Conservation (phyloP, 23 red algal genomes). For the Gracilariopsis chorda region DNA sequence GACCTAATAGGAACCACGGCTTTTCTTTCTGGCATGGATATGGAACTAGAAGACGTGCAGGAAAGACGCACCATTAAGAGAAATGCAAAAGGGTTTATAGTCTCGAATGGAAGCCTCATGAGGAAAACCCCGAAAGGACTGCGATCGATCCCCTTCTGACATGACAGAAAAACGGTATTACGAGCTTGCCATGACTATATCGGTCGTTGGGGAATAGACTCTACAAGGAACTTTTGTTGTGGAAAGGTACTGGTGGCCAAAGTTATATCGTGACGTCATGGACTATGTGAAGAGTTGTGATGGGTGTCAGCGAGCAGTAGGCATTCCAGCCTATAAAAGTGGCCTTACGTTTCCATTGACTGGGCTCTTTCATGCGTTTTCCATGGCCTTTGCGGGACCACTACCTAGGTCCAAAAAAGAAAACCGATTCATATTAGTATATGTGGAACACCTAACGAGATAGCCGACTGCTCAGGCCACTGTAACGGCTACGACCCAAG, state of each 20-base stretch:
- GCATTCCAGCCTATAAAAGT: not conserved
- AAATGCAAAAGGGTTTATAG: too few species aligned
- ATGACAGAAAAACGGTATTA: too few species aligned
- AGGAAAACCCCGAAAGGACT: too few species aligned
- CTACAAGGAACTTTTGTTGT: too few species aligned
- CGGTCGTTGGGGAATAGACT: too few species aligned
- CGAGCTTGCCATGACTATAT: too few species aligned
- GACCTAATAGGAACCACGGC: too few species aligned
- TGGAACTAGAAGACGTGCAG: too few species aligned
- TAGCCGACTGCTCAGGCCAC: not conserved
- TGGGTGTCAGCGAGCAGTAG: not conserved
- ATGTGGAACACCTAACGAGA: not conserved
- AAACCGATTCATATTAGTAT: not conserved
- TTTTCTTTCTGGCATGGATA: too few species aligned
- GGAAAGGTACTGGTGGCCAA: not conserved
- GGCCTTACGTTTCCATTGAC: not conserved
- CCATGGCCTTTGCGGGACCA: not conserved
- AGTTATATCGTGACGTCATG: not conserved
- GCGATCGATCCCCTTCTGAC: too few species aligned
- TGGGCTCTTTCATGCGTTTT: not conserved
- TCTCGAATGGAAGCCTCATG: too few species aligned
- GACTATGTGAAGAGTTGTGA: not conserved
- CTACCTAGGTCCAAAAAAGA: not conserved
- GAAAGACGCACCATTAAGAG: too few species aligned
- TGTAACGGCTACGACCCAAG: not conserved